A percentile compares a stretch with the other conserved stretches of the same genome.
phyloP scores from a whole-genome alignment of 306 rosid genomes.

The Echinosophora koreensis region DNA sequence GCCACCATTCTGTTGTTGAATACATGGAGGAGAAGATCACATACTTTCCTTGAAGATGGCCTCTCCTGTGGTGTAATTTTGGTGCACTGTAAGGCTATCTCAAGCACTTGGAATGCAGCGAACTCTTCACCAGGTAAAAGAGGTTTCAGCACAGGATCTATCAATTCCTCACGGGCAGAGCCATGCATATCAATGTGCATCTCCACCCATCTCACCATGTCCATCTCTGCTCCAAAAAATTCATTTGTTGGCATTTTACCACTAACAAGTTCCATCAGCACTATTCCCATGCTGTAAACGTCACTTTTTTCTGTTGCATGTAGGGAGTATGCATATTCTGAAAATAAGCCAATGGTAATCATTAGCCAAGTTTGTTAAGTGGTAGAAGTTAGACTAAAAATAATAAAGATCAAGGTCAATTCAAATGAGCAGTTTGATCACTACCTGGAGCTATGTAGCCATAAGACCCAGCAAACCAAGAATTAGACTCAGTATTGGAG shows the following conservation, averaged over 20 bases:
- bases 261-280: constrained; percentile 89
- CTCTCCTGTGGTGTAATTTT: constrained; percentile 80
- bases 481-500: constrained; percentile 71
- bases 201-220: constrained; percentile 98
- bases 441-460: constrained; percentile 98
- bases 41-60: constrained; percentile 78
- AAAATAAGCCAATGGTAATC: constrained; percentile 13
- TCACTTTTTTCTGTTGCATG: constrained; percentile 91
- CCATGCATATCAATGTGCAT: constrained; percentile 60
- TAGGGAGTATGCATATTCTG: constrained; percentile 89
- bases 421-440: constrained; percentile 6
- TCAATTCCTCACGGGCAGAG: constrained; percentile 58
- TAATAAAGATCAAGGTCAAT: constrained; percentile 3
- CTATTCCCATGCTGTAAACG: constrained; percentile 94
- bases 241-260: constrained; percentile 88
- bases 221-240: constrained; percentile 76
- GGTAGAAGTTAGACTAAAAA: background rate
- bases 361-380: constrained; percentile 8
- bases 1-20: constrained; percentile 59
- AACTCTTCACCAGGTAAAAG: constrained; percentile 63
- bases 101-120: constrained; percentile 84
- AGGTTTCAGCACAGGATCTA: constrained; percentile 74
- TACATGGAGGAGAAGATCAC: constrained; percentile 76
- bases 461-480: constrained; percentile 89
- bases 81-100: constrained; percentile 88